Conservation (phyloP, 2,329 filamentous ascomycete genomes). For the Penicillium oxalicum region DNA sequence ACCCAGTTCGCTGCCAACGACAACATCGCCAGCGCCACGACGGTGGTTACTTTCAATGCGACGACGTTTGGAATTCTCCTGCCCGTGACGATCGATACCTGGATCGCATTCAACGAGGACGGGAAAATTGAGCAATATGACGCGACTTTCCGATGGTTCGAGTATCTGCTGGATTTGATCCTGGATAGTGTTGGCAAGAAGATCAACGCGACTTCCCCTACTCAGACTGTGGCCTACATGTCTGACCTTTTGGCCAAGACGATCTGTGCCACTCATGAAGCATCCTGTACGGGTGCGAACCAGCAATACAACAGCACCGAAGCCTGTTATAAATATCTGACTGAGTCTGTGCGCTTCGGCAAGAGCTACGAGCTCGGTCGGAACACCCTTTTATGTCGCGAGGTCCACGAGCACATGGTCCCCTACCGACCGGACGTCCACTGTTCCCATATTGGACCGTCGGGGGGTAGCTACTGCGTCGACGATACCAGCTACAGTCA, state of each 20-base stretch:
- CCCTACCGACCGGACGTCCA: conserved; percentile 22
- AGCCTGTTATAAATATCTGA: conserved; percentile 18
- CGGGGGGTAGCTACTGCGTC: conserved; percentile 24
- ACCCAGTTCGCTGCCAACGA: conserved; percentile 21
- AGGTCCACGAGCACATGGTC: conserved; percentile 28
- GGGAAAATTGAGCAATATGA: conserved; percentile 24
- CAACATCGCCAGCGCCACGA: conserved; percentile 19
- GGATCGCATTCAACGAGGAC: conserved; percentile 19
- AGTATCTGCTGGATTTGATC: conserved; percentile 16
- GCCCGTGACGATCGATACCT: conserved; percentile 24
- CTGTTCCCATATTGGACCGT: conserved; percentile 24
- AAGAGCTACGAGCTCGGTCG: conserved; percentile 21
- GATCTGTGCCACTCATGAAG: conserved; percentile 19
- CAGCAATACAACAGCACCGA: conserved; percentile 17
- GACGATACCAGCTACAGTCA: conserved; percentile 22
- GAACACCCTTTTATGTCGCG: conserved; percentile 24
- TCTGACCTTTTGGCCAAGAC: conserved; percentile 14
- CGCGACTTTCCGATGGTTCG: conserved; percentile 24
- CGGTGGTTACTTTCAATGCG: conserved; percentile 22
- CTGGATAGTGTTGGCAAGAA: conserved; percentile 10
- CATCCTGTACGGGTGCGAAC: conserved; percentile 16
- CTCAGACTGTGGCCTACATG: conserved; percentile 12
- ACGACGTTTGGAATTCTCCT: conserved; percentile 19
- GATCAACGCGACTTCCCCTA: conserved; percentile 13
- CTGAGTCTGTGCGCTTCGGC: conserved; percentile 18